phyloP scores from a whole-genome alignment of 2,329 filamentous ascomycete genomes.

The Aspergillus niger region DNA sequence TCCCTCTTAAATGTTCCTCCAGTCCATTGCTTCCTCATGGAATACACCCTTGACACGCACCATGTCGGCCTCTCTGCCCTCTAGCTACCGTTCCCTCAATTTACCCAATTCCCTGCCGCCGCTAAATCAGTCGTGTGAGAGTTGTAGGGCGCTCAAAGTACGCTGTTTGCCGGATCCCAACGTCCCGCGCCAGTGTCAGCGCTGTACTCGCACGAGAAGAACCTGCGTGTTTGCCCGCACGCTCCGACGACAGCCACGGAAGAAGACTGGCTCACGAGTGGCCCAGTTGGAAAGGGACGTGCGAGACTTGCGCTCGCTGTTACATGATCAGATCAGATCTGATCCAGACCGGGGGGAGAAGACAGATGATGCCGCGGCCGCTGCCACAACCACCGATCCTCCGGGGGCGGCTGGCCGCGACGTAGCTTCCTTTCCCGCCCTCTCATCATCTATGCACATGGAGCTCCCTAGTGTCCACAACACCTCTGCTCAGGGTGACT shows the following conservation, averaged over 20 bases:
- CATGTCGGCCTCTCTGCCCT: neutral
- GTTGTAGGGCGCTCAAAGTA: slow-evolving; percentile 5
- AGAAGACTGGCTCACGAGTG: slow-evolving; percentile 7
- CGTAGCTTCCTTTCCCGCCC: neutral
- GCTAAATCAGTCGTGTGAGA: slow-evolving; percentile 7
- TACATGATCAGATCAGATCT: neutral
- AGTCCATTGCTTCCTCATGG: neutral
- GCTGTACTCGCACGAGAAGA: slow-evolving; percentile 4
- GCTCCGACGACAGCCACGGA: slow-evolving; percentile 4
- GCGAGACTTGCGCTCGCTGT: neutral
- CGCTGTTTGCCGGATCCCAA: slow-evolving; percentile 7
- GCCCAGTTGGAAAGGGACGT: slow-evolving; percentile 5
- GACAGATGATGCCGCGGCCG: neutral
- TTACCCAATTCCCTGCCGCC: neutral
- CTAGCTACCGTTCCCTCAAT: neutral
- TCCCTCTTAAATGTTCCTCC: slow-evolving; percentile 2
- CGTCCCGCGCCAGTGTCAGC: slow-evolving; percentile 1
- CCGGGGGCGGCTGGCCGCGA: neutral
- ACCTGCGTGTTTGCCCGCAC: slow-evolving; percentile 8
- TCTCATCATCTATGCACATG: neutral
- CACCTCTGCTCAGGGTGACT: neutral
- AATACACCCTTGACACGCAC: neutral
- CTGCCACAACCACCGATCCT: neutral
- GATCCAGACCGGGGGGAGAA: neutral
- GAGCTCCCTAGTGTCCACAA: neutral